These are phyloP conservation scores for Hirschfeldia incana DNA, from an alignment of 345 rosid species.

Conservation along the genomic window DNA sequence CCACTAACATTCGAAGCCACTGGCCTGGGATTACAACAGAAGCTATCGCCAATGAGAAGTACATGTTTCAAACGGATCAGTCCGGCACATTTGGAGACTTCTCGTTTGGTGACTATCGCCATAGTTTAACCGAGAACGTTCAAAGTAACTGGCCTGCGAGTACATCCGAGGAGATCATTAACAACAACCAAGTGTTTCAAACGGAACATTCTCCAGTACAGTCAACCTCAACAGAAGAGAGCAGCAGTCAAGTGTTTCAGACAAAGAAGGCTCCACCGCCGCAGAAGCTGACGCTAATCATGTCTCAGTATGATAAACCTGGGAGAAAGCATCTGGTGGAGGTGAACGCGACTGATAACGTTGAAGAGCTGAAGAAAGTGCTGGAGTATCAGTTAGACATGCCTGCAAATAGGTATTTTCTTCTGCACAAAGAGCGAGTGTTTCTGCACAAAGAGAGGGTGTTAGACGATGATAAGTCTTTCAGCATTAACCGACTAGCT, in stretches of 20 bases:
- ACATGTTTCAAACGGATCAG: neutral
- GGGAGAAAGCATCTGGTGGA: neutral
- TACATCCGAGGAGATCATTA: neutral
- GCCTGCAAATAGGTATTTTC: neutral
- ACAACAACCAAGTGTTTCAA: neutral
- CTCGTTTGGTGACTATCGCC: neutral
- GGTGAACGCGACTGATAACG: neutral
- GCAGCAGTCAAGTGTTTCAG: neutral
- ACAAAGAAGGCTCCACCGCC: neutral
- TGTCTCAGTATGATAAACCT: neutral
- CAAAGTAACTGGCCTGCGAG: neutral
- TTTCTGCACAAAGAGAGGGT: neutral
- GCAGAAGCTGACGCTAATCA: neutral
- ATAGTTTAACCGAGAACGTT: neutral
- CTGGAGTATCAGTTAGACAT: neutral
- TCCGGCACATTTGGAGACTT: neutral
- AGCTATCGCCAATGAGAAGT: neutral
- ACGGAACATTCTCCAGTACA: neutral
- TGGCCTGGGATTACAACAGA: neutral
- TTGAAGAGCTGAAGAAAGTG: neutral
- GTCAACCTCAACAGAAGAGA: neutral
- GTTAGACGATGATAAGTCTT: neutral
- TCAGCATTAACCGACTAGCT: neutral
- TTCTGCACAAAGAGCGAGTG: neutral
- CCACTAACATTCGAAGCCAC: slow-evolving; percentile 25